Conservation (phyloP, 192 early-diverging fungal genomes). For the Lunasporangiospora selenospora region DNA sequence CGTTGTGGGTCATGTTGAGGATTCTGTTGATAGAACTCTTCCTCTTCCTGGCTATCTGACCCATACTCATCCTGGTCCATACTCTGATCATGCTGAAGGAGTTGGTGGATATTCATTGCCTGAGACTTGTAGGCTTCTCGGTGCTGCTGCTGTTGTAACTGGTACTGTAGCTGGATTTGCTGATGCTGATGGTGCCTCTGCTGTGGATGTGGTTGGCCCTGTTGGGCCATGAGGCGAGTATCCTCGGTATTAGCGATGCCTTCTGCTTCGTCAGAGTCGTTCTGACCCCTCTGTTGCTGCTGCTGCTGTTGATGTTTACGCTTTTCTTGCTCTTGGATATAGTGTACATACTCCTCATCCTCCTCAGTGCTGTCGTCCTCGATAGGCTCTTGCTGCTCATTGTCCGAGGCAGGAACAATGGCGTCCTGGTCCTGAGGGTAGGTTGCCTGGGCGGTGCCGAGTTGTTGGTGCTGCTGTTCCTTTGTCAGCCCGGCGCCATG, state of each 20-base stretch:
- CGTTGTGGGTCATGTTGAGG: constrained; percentile 31
- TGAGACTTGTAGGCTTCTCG: constrained; percentile 38
- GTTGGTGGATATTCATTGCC: constrained; percentile 46
- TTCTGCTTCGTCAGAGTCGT: constrained; percentile 4
- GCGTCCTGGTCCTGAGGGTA: constrained; percentile 26
- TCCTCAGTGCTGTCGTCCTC: constrained; percentile 37
- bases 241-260: neutral
- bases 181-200: constrained; percentile 41
- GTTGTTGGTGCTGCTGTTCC: neutral
- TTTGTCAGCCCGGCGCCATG: constrained; percentile 2
- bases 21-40: constrained; percentile 31
- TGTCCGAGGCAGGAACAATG: constrained; percentile 42
- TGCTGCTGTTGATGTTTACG: constrained; percentile 38
- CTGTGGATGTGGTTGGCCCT: constrained; percentile 26
- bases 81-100: constrained; percentile 24
- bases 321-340: constrained; percentile 41
- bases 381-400: neutral
- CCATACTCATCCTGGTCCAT: constrained; percentile 28
- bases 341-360: constrained; percentile 33
- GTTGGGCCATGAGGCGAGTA: constrained; percentile 10
- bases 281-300: constrained; percentile 13
- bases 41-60: constrained; percentile 29
- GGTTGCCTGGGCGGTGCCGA: neutral
- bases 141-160: constrained; percentile 40
- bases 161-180: constrained; percentile 39